phyloP scores from a whole-genome alignment of 495 filamentous ascomycete species.

The Lasiosphaeriaceae sp. region DNA sequence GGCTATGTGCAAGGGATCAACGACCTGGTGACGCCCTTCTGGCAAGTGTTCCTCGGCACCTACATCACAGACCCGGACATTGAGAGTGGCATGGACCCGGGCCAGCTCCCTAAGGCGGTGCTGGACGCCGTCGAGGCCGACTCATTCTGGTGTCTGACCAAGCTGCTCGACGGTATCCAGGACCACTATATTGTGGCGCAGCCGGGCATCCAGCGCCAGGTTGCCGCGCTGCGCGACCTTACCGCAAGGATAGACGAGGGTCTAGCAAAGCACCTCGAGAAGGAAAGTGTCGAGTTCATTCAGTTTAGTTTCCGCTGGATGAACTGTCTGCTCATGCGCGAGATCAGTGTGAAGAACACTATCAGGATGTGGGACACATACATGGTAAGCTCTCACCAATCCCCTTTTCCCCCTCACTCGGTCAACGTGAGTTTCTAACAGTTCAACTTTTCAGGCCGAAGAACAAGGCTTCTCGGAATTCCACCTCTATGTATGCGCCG shows the following conservation, averaged over 20 bases:
- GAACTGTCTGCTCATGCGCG: constrained; percentile 97
- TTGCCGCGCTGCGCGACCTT: constrained; percentile 79
- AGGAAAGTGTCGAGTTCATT: constrained; percentile 93
- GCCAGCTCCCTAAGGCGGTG: constrained; percentile 83
- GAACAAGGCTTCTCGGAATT: constrained; percentile 98
- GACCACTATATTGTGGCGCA: constrained; percentile 98
- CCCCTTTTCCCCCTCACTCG: not conserved
- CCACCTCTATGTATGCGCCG: constrained; percentile 96
- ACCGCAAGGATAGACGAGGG: constrained; percentile 82
- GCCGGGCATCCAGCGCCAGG: constrained; percentile 92
- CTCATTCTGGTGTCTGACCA: constrained; percentile 97
- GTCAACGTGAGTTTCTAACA: constrained; percentile 1
- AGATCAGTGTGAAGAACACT: constrained; percentile 91
- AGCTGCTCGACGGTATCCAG: constrained; percentile 94
- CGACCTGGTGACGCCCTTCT: constrained; percentile 95
- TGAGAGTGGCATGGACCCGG: constrained; percentile 92
- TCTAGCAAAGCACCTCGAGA: constrained; percentile 82
- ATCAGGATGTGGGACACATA: constrained; percentile 99
- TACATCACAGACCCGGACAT: constrained; percentile 94
- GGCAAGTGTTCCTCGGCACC: constrained; percentile 89
- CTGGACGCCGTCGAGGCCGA: constrained; percentile 97
- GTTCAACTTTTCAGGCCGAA: constrained; percentile 63
- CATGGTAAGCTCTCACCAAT: constrained; percentile 56
- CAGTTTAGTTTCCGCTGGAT: constrained; percentile 99
- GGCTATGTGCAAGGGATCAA: constrained; percentile 99